phyloP scores from a whole-genome alignment of 495 filamentous ascomycete species.

The Tuber brumale region DNA sequence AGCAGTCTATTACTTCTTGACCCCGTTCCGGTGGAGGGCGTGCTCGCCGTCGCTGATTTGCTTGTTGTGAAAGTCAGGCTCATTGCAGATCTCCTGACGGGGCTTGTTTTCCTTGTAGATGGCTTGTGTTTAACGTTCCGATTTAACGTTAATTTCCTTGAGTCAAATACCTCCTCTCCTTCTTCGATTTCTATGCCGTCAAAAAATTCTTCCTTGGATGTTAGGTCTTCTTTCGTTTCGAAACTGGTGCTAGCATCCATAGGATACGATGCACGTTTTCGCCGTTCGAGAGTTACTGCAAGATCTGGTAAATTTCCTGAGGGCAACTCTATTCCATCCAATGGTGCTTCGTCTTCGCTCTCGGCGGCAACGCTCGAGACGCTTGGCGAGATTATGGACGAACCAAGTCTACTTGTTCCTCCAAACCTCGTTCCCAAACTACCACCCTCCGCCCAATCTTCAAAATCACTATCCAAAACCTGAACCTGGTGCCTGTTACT shows the following conservation, averaged over 20 bases:
- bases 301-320: constrained; percentile 70
- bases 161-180: constrained; percentile 66
- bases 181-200: constrained; percentile 80
- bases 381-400: constrained; percentile 71
- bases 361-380: constrained; percentile 72
- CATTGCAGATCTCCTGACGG: constrained; percentile 63
- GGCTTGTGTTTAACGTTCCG: constrained; percentile 85
- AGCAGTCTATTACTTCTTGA: constrained; percentile 31
- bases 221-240: constrained; percentile 6
- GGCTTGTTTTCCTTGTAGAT: constrained; percentile 56
- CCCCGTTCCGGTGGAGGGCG: constrained; percentile 35
- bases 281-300: constrained; percentile 63
- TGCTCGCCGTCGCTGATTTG: constrained; percentile 47
- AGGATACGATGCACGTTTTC: constrained; percentile 41
- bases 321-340: constrained; percentile 79
- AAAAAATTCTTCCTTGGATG: constrained; percentile 73
- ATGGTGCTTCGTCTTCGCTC: constrained; percentile 77
- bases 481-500: constrained; percentile 30
- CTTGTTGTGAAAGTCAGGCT: constrained; percentile 78
- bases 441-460: constrained; percentile 90
- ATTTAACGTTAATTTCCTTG: constrained; percentile 75
- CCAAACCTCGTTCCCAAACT: constrained; percentile 72
- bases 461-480: constrained; percentile 62
- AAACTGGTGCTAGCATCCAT: constrained; percentile 39
- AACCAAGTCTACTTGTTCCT: constrained; percentile 75